These are phyloP conservation scores for Solanum virginianum DNA, from an alignment of 257 asterid genomes.

Conservation along the genomic window DNA sequence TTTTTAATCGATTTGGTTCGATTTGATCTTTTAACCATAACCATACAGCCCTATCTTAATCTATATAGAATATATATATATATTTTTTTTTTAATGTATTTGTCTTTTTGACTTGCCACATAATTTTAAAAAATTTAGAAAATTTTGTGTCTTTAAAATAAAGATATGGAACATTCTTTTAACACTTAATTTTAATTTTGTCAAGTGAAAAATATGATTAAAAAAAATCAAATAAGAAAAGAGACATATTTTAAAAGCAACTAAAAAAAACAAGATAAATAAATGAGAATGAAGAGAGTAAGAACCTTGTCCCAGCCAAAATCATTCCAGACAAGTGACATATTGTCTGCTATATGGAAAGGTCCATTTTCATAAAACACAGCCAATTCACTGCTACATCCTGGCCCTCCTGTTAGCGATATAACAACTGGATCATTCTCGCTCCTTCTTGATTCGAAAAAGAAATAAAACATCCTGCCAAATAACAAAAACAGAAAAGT, in stretches of 20 bases:
- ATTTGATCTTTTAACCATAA: no score
- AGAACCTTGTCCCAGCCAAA: conserved; percentile 8
- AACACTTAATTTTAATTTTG: no score
- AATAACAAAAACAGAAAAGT: background rate
- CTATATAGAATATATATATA: no score
- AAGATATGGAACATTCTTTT: no score
- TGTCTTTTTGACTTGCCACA: no score
- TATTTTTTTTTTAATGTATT: no score
- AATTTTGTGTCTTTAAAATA: no score
- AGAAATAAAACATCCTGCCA: conserved; percentile 76
- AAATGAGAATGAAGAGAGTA: background rate
- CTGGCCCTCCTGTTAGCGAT: conserved; percentile 8
- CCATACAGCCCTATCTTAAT: background rate
- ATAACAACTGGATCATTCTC: conserved; percentile 21
- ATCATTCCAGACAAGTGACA: conserved; percentile 2
- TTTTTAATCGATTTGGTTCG: no score
- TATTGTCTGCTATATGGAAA: background rate
- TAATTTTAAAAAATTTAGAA: no score
- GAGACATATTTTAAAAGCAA: background rate
- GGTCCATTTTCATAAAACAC: conserved; percentile 8
- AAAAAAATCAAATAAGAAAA: background rate
- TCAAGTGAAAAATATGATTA: background rate
- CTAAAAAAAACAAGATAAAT: background rate
- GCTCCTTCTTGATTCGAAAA: conserved; percentile 53
- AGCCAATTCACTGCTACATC: conserved; percentile 1